Conservation (phyloP, 352 stramenopile species). For the Pythium dissotocum region DNA sequence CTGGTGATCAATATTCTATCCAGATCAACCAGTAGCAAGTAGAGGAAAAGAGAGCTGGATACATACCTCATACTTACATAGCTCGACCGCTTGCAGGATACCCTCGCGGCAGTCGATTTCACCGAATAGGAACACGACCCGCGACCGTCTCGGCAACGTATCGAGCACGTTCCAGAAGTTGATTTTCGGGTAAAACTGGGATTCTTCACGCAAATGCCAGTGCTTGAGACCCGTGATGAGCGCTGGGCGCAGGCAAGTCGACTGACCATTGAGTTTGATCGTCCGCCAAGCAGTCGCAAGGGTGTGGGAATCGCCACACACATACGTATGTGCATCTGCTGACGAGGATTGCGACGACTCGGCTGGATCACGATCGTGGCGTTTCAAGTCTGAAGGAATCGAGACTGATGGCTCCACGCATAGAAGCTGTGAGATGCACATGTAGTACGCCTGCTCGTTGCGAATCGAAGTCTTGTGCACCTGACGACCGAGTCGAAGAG, state of each 20-base stretch:
- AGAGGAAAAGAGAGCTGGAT: not conserved
- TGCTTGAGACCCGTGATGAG: conserved; percentile 94
- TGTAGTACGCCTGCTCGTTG: conserved; percentile 89
- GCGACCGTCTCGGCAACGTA: conserved; percentile 50
- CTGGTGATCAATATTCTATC: not conserved
- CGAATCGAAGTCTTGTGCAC: conserved; percentile 84
- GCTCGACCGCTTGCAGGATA: conserved; percentile 86
- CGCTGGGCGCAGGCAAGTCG: conserved; percentile 49
- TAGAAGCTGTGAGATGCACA: conserved; percentile 83
- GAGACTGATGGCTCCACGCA: conserved; percentile 33
- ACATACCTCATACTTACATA: conserved; percentile 82
- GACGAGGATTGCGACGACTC: not conserved
- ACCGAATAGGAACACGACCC: conserved; percentile 92
- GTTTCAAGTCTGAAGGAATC: conserved; percentile 4
- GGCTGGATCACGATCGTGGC: not conserved
- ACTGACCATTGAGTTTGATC: conserved; percentile 30
- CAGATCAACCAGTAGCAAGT: no score
- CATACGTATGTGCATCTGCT: conserved; percentile 44
- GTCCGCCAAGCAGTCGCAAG: conserved; percentile 87
- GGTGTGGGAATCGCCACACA: conserved; percentile 93
- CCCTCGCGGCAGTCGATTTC: conserved; percentile 97
- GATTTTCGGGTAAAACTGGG: conserved; percentile 91
- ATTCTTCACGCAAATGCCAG: conserved; percentile 88
- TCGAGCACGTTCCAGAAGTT: conserved; percentile 85
- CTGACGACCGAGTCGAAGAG: conserved; percentile 48